A percentile compares a stretch with the other conserved stretches of the same genome.
phyloP scores from a whole-genome alignment of 805 yeast species.

The Saccharomycopsis synnaedendra region DNA sequence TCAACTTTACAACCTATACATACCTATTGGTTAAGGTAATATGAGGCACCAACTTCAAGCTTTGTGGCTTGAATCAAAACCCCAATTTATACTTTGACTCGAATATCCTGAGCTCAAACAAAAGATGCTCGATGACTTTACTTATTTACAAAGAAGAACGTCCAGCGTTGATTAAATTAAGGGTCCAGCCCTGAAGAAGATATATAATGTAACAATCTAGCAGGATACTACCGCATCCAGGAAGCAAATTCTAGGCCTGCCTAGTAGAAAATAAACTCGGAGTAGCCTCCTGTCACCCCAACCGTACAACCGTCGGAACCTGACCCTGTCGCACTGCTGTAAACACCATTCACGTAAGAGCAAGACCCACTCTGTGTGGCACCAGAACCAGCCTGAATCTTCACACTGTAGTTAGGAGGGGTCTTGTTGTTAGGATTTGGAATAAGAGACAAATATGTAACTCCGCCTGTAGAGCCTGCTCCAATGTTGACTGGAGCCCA shows the following conservation, averaged over 20 bases:
- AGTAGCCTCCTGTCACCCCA: slow-evolving; percentile 73
- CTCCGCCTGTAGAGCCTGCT: slow-evolving; percentile 63
- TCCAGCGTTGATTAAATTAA: too few species aligned
- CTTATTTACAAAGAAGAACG: too few species aligned
- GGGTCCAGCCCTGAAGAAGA: too few species aligned
- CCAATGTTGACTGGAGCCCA: slow-evolving; percentile 87
- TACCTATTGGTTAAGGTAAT: too few species aligned
- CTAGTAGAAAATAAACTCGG: slow-evolving; percentile 66
- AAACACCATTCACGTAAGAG: slow-evolving; percentile 66
- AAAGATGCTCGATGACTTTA: too few species aligned
- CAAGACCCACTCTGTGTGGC: slow-evolving; percentile 62
- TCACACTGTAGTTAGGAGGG: slow-evolving; percentile 61
- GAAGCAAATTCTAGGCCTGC: too few species aligned
- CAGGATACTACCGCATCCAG: not conserved
- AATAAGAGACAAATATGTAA: slow-evolving; percentile 77
- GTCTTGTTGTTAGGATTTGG: slow-evolving; percentile 84
- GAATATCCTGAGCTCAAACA: too few species aligned
- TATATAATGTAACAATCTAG: not conserved
- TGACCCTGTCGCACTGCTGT: slow-evolving; percentile 35
- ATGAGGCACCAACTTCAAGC: too few species aligned
- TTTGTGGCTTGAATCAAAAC: too few species aligned
- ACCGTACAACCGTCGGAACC: slow-evolving; percentile 89
- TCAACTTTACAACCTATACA: too few species aligned
- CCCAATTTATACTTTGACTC: too few species aligned
- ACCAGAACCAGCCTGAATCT: slow-evolving; percentile 35